Base-by-base conservation (phyloP, 768 basidiomycete genomes). In the Lanmaoa pseudosensibilis region DNA sequence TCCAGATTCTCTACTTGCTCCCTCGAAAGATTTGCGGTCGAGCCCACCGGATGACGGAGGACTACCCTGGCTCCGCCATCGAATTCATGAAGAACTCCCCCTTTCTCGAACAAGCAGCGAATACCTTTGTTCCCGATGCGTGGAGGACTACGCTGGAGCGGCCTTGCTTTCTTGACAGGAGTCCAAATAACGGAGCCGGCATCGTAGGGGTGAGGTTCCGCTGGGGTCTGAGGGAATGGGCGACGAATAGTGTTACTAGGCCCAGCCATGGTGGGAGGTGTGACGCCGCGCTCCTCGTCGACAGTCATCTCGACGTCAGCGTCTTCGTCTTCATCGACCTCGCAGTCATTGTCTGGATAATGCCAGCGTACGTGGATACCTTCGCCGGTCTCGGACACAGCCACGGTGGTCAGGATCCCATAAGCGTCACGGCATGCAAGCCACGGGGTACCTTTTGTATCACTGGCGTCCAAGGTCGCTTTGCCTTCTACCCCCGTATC, bases 171-270 rank as follows among this genome's bases (percentile, higher is more conserved):
- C 62, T 73, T 73, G 18, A 68, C 41, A 1, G 72, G 71, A 0
- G 72, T 74, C 13, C 2, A 51, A 50, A 71, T 46, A 2, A 72
- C 72, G 15, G 71, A 72, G 7, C 71, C 71, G 1, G 73, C 65
- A 16, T 73, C 57, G 30, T 63, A 72, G 5, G 66, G 21, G 16
- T 60, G 54, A 16, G 46, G 53, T 2, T 52, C 38, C 41, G 67
- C 44, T 1, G 69, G 71, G 0, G 69, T 69, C 21, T 64, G 54
- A 2, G 58, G 64, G 21, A 65, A 59, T 10, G 23, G 49, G 18
- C 12, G 46, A 13, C 55, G 55, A 13, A 11, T 46, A 2, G 12
- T 19, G 23, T 50, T 21, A 18, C 34, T 40, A 1, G 50, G 50
- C 16, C 45, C 56, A 3, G 38, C 40, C 25, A 33, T 21, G 32